Conservation (phyloP, 768 basidiomycete species). For the Leccinum boreale region DNA sequence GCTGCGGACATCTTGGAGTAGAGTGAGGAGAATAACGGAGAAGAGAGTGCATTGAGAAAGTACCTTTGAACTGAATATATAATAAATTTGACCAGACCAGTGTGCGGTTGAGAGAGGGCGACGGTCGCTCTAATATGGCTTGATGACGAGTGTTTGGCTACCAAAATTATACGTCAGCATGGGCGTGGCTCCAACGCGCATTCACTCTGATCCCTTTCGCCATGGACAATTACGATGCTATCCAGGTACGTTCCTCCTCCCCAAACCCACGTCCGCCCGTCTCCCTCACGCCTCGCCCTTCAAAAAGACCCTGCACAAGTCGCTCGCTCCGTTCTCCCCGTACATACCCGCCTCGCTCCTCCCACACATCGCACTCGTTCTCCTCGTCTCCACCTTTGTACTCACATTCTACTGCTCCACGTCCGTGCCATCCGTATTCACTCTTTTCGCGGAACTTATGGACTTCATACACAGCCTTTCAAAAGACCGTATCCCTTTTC, state of each 20-base stretch:
- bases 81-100: background rate
- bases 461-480: conserved; percentile 55
- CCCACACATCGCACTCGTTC: conserved; percentile 70
- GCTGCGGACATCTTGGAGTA: conserved; percentile 64
- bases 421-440: conserved; percentile 39
- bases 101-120: conserved; percentile 22
- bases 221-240: conserved; percentile 55
- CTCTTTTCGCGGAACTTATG: conserved; percentile 2
- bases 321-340: conserved; percentile 70
- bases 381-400: conserved; percentile 73
- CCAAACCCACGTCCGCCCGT: background rate
- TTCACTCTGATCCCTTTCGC: background rate
- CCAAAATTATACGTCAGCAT: conserved; percentile 42
- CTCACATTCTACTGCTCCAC: conserved; percentile 91
- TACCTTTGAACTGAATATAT: conserved; percentile 17
- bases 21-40: background rate
- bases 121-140: conserved; percentile 34
- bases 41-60: background rate
- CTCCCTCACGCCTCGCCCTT: conserved; percentile 3
- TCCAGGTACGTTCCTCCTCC: conserved; percentile 42
- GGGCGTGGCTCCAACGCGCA: conserved; percentile 4
- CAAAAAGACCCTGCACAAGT: conserved; percentile 56
- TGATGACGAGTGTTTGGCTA: conserved; percentile 65
- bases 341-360: conserved; percentile 63
- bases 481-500: conserved; percentile 60